Evolutionary conservation across 2,329 filamentous ascomycete species (phyloP), one percentile per base, ranked within the genome.

Genomic region (Claviceps purpurea): DNA sequence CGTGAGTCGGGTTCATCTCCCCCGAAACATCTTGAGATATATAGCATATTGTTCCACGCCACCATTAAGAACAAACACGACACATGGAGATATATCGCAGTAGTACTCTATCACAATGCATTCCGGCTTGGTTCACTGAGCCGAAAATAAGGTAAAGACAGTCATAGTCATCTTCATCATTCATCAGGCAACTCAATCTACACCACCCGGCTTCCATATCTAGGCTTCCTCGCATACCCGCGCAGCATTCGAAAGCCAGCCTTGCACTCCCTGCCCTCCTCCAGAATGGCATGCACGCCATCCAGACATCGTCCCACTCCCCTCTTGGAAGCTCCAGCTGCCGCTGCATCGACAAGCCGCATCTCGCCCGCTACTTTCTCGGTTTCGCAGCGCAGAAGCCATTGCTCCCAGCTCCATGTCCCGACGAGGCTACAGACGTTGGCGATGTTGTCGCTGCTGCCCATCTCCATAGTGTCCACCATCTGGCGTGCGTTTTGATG

Each of bases 331-430:
- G 70, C 65, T 22, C 75, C 71, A 10, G 76, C 65, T 40, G 72
- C 74, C 34, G 75, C 74, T 4, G 70, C 78, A 59, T 80, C 75
- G 4, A 68, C 69, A 24, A 81, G 71, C 11, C 77, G 67, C 55
- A 76, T 67, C 63, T 88, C 83, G 26, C 87, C 85, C 63, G 88
- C 73, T 4, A 74, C 74, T 67, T 78, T 93, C 73, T 96, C 90
- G 70, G 84, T 79, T 70, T 93, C 87, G 61, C 91, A 78, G 62
- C 89, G 87, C 58, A 96, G 71, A 66, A 97, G 78, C 93, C 93
- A 98, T 65, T 88, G 86, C 76, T 98, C 93, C 91, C 90, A 98
- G 65, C 84, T 83, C 83, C 89, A 93, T 26, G 85, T 84, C 4
- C 89, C 93, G 1, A 91, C 81, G 42, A 97, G 71, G 20, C 90